Conservation (phyloP, 2,329 filamentous ascomycete genomes). For the Dactylellina parvicollis region DNA sequence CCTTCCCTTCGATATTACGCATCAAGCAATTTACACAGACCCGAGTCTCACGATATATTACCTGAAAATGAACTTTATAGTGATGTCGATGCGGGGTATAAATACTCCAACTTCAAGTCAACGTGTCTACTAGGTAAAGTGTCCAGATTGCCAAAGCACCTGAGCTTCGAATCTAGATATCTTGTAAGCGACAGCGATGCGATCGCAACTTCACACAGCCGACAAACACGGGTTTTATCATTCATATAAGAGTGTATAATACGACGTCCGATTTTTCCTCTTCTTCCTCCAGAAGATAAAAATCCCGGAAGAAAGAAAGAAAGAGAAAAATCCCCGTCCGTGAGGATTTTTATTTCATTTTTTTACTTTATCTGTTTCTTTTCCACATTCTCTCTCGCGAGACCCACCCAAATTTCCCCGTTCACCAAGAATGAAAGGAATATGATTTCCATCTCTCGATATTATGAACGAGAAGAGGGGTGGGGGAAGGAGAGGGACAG, state of each 20-base stretch:
- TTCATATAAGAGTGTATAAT: conserved; percentile 11
- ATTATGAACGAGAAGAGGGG: background rate
- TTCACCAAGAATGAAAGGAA: background rate
- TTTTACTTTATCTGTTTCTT: conserved; percentile 52
- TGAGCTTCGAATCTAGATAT: too few relatives aligned
- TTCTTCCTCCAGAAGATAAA: background rate
- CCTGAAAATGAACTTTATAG: too few relatives aligned
- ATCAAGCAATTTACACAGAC: too few relatives aligned
- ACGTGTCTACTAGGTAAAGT: too few relatives aligned
- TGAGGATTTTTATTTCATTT: conserved; percentile 51
- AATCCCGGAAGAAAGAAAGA: background rate
- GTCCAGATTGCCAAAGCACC: too few relatives aligned
- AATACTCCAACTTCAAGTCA: too few relatives aligned
- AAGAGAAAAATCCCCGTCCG: conserved; percentile 43
- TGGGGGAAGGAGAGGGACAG: conserved; percentile 9
- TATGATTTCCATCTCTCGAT: background rate
- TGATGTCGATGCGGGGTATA: too few relatives aligned
- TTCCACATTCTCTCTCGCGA: conserved; percentile 33
- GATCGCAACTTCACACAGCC: background rate
- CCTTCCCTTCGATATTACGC: too few relatives aligned
- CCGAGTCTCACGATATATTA: too few relatives aligned
- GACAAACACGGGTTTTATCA: background rate
- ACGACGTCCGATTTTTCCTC: conserved; percentile 33
- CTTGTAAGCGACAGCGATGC: too few relatives aligned
- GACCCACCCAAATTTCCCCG: background rate